phyloP scores from a whole-genome alignment of 2,329 filamentous ascomycete species.

The Hypoxylon sp. region DNA sequence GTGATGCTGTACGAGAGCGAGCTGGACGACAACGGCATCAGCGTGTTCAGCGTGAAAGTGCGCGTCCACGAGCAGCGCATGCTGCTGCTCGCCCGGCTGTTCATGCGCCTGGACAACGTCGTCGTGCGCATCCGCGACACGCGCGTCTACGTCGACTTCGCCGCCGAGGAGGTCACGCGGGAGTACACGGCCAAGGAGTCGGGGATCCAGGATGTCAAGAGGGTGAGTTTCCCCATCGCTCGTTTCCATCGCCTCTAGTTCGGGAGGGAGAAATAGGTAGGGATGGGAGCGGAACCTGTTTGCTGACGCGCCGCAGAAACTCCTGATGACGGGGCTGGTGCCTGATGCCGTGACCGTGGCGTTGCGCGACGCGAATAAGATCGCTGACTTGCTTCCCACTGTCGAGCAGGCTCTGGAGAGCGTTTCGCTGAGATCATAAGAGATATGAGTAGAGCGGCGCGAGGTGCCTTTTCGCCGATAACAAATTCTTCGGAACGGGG shows the following conservation, averaged over 20 bases:
- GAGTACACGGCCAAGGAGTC: slow-evolving; percentile 94
- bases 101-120: slow-evolving; percentile 93
- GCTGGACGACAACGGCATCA: slow-evolving; percentile 96
- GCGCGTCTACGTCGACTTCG: slow-evolving; percentile 91
- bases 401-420: slow-evolving; percentile 71
- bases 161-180: slow-evolving; percentile 79
- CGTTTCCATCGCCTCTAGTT: background rate
- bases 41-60: slow-evolving; percentile 89
- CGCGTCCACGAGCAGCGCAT: slow-evolving; percentile 92
- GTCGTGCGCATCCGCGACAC: slow-evolving; percentile 90
- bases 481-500: background rate
- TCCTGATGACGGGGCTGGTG: slow-evolving; percentile 54
- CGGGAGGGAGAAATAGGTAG: background rate
- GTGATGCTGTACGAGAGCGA: slow-evolving; percentile 98
- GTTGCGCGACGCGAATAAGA: slow-evolving; percentile 76
- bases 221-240: slow-evolving; percentile 63
- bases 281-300: background rate
- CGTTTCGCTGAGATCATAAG: slow-evolving; percentile 44
- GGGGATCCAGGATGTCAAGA: slow-evolving; percentile 79
- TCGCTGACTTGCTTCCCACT: slow-evolving; percentile 72
- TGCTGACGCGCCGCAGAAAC: slow-evolving; percentile 49
- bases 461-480: background rate
- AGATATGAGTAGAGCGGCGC: background rate
- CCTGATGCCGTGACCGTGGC: slow-evolving; percentile 76
- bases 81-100: slow-evolving; percentile 86